Conservation (phyloP, 2,329 filamentous ascomycete species). For the Neonectria punicea region DNA sequence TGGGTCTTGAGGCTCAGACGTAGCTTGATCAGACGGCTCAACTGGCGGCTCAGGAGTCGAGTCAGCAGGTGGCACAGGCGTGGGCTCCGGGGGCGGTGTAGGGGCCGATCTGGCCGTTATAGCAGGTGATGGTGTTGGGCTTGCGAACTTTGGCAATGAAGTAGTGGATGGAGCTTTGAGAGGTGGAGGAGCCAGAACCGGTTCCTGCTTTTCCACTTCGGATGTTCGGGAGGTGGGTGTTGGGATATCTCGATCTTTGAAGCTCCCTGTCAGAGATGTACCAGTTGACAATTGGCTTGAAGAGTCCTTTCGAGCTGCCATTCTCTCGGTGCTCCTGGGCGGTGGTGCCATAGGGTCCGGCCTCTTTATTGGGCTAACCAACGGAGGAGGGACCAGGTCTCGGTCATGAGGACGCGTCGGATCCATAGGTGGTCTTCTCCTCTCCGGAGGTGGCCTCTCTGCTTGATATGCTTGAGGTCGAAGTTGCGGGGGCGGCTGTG, state of each 20-base stretch:
- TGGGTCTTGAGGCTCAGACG: conserved; percentile 17
- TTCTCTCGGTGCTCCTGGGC: conserved; percentile 63
- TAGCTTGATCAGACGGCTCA: conserved; percentile 38
- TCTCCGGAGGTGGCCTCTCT: conserved; percentile 67
- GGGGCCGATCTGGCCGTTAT: conserved; percentile 38
- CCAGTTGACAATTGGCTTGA: conserved; percentile 41
- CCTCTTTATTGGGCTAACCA: conserved; percentile 62
- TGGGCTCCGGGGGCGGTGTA: conserved; percentile 44
- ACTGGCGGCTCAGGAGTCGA: conserved; percentile 12
- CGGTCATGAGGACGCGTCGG: conserved; percentile 64
- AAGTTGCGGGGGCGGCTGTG: conserved; percentile 42
- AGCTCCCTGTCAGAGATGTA: conserved; percentile 46
- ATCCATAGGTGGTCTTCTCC: conserved; percentile 75
- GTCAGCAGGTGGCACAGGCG: conserved; percentile 21
- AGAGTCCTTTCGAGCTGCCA: conserved; percentile 58
- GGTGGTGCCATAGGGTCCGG: conserved; percentile 59
- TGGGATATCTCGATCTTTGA: conserved; percentile 47
- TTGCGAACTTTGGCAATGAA: conserved; percentile 41
- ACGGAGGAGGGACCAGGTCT: conserved; percentile 66
- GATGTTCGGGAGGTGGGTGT: conserved; percentile 31
- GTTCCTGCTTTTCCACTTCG: conserved; percentile 34
- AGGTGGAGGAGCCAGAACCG: conserved; percentile 29
- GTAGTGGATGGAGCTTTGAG: conserved; percentile 37
- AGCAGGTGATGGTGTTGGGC: conserved; percentile 28
- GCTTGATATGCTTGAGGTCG: conserved; percentile 42